Base-by-base conservation (phyloP, 1,284 basidiomycete genomes). In the Microbotryum violaceum region DNA sequence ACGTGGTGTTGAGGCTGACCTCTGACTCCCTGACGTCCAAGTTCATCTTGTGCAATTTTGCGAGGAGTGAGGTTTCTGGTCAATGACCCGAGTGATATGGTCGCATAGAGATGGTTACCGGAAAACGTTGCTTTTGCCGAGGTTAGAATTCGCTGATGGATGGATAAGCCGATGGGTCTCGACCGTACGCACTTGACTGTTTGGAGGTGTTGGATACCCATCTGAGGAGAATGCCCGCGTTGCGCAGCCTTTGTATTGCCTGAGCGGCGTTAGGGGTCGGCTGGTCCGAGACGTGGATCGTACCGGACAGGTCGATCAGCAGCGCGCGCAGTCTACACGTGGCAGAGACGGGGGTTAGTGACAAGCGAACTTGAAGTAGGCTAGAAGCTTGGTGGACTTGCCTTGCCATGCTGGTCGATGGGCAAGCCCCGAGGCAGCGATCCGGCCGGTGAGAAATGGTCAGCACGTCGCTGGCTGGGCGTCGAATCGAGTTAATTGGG, bases 261-360 rank as follows among this genome's bases (percentile, higher is more conserved):
- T 76, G 65, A 0, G 79, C 78, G 0, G 86, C 84, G 18, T 77
- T 72, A 0, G 78, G 77, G 0, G 80, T 84, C 0, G 83, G 77
- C 0, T 73, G 73, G 2, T 77, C 73, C 42, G 82, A 85, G 52
- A 85, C 75, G 57, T 86, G 81, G 4, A 88, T 74, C 1, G 83
- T 88, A 0, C 86, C 86, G 14, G 83, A 85, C 18, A 87, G 79
- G 67, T 87, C 86, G 62, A 87, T 80, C 27, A 87, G 79, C 0
- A 87, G 70, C 0, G 80, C 84, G 9, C 56, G 46, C 1, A 68
- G 33, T 9, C 61, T 62, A 29, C 54, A 23, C 14, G 23, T 0
- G 49, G 12, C 1, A 8, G 31, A 27, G 31, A 31, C 31, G 31
- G 8, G 31, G 31, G 31, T 31, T 10, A 31, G 7, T 31, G 31